Base-by-base conservation (phyloP, 768 basidiomycete genomes). In the Suillus occidentalis region DNA sequence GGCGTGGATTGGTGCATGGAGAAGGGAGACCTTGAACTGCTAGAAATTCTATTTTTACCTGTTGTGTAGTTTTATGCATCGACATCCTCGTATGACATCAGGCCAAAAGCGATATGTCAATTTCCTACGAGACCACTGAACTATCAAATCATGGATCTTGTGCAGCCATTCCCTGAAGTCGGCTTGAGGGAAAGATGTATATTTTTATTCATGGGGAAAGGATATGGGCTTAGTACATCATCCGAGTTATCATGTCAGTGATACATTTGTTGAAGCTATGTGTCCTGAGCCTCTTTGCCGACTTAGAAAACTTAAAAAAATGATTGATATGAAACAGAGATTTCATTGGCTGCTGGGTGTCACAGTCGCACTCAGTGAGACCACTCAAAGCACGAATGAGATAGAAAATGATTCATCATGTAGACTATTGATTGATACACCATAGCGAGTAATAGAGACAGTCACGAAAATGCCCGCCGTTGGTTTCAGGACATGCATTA, bases 1-100 rank as follows among this genome's bases (percentile, higher is more conserved):
- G 88, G 89, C 90, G 14, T 95, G 93, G 92, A 76, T 80, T 13
- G 73, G 75, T 45, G 78, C 79, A 22, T 74, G 84, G 67, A 74
- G 79, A 47, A 70, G 78, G 66, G 85, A 86, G 67, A n/a, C 45
- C 1, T 66, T 68, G 8, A 65, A 62, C 1, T 75, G 76, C 58
- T 77, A 67, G 69, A 31, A 8, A 7, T 55, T 60, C 40, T 20
- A 20, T 34, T 31, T 39, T 9, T 61, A 28, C 14, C 22, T n/a
- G 12, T 25, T 22, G 31, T 45, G n/a, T 57, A 22, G 52, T 34
- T 55, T 55, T 55, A 10, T 64, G 39, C 10, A 40, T 10, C 25
- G 6, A 59, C 6, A 28, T 59, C 25, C 39, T 25, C 52, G 25
- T 31, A 31, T 36, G 16, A 43, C 40, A 60, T 47, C 39, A 34